Base-by-base conservation (phyloP, 2,329 filamentous ascomycete genomes). In the Colletotrichum orchidophilum region DNA sequence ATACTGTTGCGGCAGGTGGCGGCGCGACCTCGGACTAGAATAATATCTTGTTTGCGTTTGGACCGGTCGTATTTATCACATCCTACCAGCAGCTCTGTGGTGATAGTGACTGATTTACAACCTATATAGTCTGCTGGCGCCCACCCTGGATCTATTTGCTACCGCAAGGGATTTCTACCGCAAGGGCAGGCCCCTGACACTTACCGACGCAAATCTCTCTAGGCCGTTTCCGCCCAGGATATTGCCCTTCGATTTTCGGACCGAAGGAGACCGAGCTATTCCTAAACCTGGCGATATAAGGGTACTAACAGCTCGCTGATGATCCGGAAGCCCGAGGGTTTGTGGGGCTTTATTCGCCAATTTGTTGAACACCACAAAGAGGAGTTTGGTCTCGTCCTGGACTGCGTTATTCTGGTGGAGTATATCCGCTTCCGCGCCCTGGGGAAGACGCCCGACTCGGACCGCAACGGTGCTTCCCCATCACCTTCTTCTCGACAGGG, bases 231-330 rank as follows among this genome's bases (percentile, higher is more conserved):
- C 39, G 39, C 21, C 39, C 39, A 15, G 39, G 21, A 46, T 46
- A 46, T 8, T 46, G 9, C 39, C 39, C 39, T 46, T 46, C 39
- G 3, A 46, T 46, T 18, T 46, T 46, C 18, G 39, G 39, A 11
- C 39, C 39, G 5, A 46, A 46, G 39, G 39, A 46, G 3, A 21
- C n/a, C 3, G 95, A 97, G 79, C 93, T 97, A 78, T 98, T 97
- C 77, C 88, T 98, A 66, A 97, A 98, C 79, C 94, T 98, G 91
- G 91, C 87, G 95, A 68, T 97, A 97, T 77, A 90, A 94, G 35
- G 95, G 95, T 13, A 97, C 95, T 0, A 95, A 97, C 78, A 96
- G 94, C 11, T 94, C 95, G 1, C 87, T 97, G 49, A 97, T 97
- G 95, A 90, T 97, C 58, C 83, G 96, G 73, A 94, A 92, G 80